Conservation (phyloP, 1,139 yeast species). For the Diutina mesorugosa region DNA sequence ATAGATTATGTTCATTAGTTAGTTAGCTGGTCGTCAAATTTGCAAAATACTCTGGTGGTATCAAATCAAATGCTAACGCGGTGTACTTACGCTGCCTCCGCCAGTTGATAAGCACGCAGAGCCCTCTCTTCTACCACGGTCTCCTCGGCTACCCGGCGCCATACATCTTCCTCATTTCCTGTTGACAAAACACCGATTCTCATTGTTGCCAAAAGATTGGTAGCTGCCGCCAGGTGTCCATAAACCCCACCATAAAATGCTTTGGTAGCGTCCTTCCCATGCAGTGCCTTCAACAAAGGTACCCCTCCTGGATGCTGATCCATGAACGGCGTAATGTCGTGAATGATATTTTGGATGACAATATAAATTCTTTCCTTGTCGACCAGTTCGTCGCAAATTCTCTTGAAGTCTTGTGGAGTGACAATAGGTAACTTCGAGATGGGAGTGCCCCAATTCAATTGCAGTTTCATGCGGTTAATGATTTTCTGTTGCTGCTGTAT, state of each 20-base stretch:
- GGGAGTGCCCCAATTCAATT: constrained; percentile 68
- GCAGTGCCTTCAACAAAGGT: constrained; percentile 45
- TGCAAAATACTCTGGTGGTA: neutral
- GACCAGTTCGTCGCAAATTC: constrained; percentile 20
- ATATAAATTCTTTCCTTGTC: constrained; percentile 28
- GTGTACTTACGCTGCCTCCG: constrained; percentile 27
- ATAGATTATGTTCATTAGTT: too few relatives aligned
- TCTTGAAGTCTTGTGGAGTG: constrained; percentile 37
- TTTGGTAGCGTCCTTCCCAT: constrained; percentile 60
- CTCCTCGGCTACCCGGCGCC: constrained; percentile 46
- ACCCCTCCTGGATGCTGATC: constrained; percentile 66
- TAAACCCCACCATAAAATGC: constrained; percentile 71
- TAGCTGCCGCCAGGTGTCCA: constrained; percentile 63
- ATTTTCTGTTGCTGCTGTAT: constrained; percentile 56
- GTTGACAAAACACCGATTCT: constrained; percentile 63
- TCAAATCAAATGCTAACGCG: neutral
- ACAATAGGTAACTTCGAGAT: constrained; percentile 51
- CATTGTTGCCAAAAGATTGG: constrained; percentile 62
- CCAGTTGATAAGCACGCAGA: constrained; percentile 20
- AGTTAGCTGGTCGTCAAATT: neutral
- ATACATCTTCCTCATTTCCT: constrained; percentile 74
- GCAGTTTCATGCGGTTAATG: constrained; percentile 46
- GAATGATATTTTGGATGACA: constrained; percentile 45
- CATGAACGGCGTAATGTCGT: constrained; percentile 62
- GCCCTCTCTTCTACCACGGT: constrained; percentile 18